Base-by-base conservation (phyloP, 2,329 filamentous ascomycete genomes). In the Aspergillus sp. region DNA sequence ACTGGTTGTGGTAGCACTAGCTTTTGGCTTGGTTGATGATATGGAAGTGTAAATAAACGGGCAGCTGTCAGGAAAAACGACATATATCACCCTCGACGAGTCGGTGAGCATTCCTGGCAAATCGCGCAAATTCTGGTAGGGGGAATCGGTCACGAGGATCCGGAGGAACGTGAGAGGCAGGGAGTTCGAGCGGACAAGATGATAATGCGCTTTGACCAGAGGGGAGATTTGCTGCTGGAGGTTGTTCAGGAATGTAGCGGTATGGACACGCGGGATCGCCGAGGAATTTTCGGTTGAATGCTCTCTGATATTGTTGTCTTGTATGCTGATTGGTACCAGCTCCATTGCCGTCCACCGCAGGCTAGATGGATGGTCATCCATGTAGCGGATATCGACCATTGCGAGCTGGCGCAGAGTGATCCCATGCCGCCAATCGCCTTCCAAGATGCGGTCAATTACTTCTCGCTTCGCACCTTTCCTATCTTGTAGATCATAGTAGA, bases 201-300 rank as follows among this genome's bases (percentile, higher is more conserved):
- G 80, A 56, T 85, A 91, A 58, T 93, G 83, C 4, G 82, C 82
- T 57, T 91, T 93, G 45, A 88, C 74, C 37, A 91, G 72, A 1
- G 85, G 82, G 1, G 84, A 68, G 12, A 86, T 72, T 50, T 88
- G 79, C 25, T 69, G 67, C 44, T 88, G 81, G 2, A 94, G 72
- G 43, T 80, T 81, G 42, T 75, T 74, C 24, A 93, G 66, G 55
- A 93, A 93, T 0, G 80, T 83, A 4, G 82, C 76, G 1, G 84
- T 81, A 49, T 93, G 83, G 48, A 91, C 84, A 11, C 80, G 77
- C 8, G 85, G 84, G 13, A 73, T 52, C 41, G 58, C 55, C 36
- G 50, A 43, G 15, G 59, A 52, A 36, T 44, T 49, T 34, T 68
- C 63, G 35, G 25, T 40, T 30, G 16, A 40, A 10, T 41, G 13